phyloP scores from a whole-genome alignment of 1,284 basidiomycete species.

The Austroboletus olivaceoglutinosus region DNA sequence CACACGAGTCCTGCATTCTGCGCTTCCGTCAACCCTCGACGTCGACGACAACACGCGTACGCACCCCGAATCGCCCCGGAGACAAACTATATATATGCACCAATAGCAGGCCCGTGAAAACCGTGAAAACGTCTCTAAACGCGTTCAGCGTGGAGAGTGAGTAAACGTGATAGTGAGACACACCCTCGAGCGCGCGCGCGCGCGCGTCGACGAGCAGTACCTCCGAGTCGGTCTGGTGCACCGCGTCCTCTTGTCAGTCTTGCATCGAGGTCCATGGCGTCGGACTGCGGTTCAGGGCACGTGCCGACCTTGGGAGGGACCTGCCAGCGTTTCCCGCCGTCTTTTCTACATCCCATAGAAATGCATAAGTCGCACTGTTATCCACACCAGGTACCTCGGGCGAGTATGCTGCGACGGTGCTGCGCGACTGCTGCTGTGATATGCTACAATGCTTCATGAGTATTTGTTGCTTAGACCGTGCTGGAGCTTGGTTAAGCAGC shows the following conservation, averaged over 20 bases:
- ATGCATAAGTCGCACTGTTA: too few relatives aligned
- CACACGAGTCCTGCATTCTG: conserved; percentile 64
- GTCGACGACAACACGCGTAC: conserved; percentile 20
- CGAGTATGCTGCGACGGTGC: too few relatives aligned
- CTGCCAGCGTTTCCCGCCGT: too few relatives aligned
- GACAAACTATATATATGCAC: conserved; percentile 68
- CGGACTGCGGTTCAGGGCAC: conserved; percentile 6
- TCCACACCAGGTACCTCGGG: too few relatives aligned
- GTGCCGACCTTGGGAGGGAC: too few relatives aligned
- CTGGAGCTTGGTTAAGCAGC: too few relatives aligned
- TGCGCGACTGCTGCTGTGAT: too few relatives aligned
- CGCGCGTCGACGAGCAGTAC: conserved; percentile 56
- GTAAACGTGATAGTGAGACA: conserved; percentile 17
- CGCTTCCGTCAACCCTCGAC: background rate
- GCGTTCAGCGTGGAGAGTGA: background rate
- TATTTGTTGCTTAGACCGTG: too few relatives aligned
- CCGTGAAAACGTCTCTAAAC: conserved; percentile 46
- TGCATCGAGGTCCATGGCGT: conserved; percentile 45
- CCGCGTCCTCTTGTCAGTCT: conserved; percentile 35
- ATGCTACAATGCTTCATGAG: too few relatives aligned
- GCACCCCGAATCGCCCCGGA: conserved; percentile 55
- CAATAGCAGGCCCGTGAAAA: conserved; percentile 49
- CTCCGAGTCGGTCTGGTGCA: conserved; percentile 41
- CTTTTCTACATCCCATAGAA: too few relatives aligned
- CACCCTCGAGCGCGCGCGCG: conserved; percentile 57